Percentiles rank a stretch among this genome's conserved stretches.
Conservation (phyloP, 176 grass and related monocot genomes). For the Triticum dicoccoides region DNA sequence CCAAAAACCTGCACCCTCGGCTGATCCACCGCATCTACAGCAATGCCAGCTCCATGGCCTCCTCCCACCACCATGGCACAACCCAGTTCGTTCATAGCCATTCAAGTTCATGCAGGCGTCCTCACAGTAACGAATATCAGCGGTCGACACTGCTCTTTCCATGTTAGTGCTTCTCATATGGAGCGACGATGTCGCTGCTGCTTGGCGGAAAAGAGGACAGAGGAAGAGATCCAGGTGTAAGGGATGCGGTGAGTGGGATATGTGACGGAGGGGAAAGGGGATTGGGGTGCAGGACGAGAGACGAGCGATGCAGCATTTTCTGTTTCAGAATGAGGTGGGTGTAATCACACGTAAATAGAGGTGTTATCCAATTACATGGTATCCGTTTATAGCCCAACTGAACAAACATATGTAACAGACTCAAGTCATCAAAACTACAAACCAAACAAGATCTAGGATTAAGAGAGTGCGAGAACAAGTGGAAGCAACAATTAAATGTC, state of each 20-base stretch:
- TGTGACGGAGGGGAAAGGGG: not conserved
- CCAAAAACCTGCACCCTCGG: not conserved
- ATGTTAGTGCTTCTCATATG: not conserved
- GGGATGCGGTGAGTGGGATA: not conserved
- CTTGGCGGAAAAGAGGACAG: not conserved
- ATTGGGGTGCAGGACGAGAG: not conserved
- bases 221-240: not conserved
- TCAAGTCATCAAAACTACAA: not conserved
- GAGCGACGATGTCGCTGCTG: not conserved
- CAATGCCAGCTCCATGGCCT: not conserved
- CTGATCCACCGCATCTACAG: not conserved
- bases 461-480: not conserved
- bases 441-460: not conserved
- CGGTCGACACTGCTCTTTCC: not conserved
- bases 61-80: not conserved
- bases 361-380: not conserved
- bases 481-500: not conserved
- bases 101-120: not conserved
- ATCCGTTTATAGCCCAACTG: not conserved
- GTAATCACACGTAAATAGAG: not conserved
- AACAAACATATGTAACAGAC: not conserved
- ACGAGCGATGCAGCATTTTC: not conserved
- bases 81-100: not conserved
- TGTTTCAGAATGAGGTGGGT: not conserved
- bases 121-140: not conserved